Conservation (phyloP, 495 filamentous ascomycete genomes). For the Penicillium arizonense region DNA sequence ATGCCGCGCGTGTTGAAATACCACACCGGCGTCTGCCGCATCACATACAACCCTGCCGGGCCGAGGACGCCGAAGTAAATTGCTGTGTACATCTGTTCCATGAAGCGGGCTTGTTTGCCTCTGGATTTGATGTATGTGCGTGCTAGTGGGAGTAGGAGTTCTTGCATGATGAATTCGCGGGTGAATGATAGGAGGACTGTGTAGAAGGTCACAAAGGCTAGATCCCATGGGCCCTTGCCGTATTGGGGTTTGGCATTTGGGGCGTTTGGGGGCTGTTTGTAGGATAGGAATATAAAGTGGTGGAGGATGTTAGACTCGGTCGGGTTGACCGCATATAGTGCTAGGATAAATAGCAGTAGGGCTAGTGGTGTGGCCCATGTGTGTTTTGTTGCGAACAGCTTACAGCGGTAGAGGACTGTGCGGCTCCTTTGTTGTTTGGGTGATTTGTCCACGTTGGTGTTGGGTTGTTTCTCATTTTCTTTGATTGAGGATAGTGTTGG, state of each 20-base stretch:
- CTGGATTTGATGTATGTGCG: conserved; percentile 60
- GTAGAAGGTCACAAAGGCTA: conserved; percentile 82
- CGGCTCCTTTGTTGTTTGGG: too few relatives aligned
- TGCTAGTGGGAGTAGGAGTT: conserved; percentile 70
- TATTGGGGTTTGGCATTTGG: conserved; percentile 56
- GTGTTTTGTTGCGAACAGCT: conserved; percentile 55
- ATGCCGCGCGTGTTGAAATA: conserved; percentile 84
- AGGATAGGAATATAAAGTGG: conserved; percentile 84
- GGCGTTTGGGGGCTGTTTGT: conserved; percentile 51
- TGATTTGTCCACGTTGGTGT: too few relatives aligned
- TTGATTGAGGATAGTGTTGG: too few relatives aligned
- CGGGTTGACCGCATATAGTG: conserved; percentile 69
- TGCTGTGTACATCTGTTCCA: conserved; percentile 91
- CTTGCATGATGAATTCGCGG: conserved; percentile 91
- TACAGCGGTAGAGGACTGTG: conserved; percentile 47
- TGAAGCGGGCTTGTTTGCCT: conserved; percentile 78
- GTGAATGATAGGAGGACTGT: conserved; percentile 79
- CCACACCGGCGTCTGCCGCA: conserved; percentile 82
- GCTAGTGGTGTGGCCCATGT: conserved; percentile 74
- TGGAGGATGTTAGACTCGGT: conserved; percentile 70
- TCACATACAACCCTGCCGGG: conserved; percentile 79
- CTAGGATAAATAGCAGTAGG: conserved; percentile 55
- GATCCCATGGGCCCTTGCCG: conserved; percentile 78
- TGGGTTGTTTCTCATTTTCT: too few relatives aligned
- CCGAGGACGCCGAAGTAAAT: conserved; percentile 81